Evolutionary conservation across 1,284 basidiomycete species (phyloP), one percentile per base, ranked within the genome.

Genomic region (Termitomyces sp.): DNA sequence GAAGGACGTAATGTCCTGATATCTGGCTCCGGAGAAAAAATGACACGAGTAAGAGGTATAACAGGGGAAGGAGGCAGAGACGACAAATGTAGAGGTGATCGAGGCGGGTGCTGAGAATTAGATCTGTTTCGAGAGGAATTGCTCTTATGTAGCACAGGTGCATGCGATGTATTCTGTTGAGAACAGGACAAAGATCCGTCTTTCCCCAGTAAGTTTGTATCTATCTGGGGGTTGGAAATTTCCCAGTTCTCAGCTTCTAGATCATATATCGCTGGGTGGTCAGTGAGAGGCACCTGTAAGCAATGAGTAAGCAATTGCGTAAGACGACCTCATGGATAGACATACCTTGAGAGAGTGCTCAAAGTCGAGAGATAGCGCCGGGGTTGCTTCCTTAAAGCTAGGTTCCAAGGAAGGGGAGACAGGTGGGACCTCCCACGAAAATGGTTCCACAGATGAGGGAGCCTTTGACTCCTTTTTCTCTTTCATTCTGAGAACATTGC

Each of bases 401-500:
- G 47, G 8, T 39, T 55, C 48, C 38, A 38, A 42, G 38, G 30
- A 28, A 36, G 53, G 46, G 34, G 57, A 55, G 15, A 24, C 19
- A 21, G 53, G 30, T 17, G 50, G 17, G 21, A 31, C 43, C 17
- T 56, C 53, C 34, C 38, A 17, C 5, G 38, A 40, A 9, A 40
- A 30, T 26, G 43, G 50, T 34, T 54, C 53, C n/a, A 40, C 55
- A 43, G 26, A 40, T 46, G 61, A 52, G 50, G 59, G 45, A 57
- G 55, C 21, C 31, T 43, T 28, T 6, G 58, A 40, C 56, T 68
- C 68, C 57, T 68, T 68, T 19, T 61, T 58, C 36, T 70, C 68
- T 60, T 65, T 68, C 58, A 66, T 72, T 58, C 61, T 67, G 70
- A 70, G 72, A 6, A 67, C 63, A 47, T 67, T 69, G 44, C 68